A percentile compares a stretch with the other conserved stretches of the same genome.
Conservation (phyloP, 345 rosid genomes). For the rapeseed (Brassica napus) region Da-Ae NC_063449.1:33161001-33161500, state of each 20-base stretch:
- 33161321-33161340: not conserved
- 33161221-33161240: slow-evolving; percentile 51
- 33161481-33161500: slow-evolving; percentile 73
- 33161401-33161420: not conserved
- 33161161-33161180: slow-evolving; percentile 57
- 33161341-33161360: not conserved
- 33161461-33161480: not conserved
- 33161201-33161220: slow-evolving; percentile 56
- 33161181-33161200: slow-evolving; percentile 52
- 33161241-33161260: not conserved
- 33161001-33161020: slow-evolving; percentile 48
- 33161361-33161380: slow-evolving; percentile 2
- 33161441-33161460: not conserved
- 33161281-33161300: no score
- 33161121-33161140: slow-evolving; percentile 61
- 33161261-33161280: not conserved
- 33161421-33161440: not conserved
- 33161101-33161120: slow-evolving; percentile 48
- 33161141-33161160: slow-evolving; percentile 74
- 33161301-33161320: not conserved
- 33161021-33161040: not conserved
- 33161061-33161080: not conserved
- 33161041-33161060: not conserved
- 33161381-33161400: not conserved
- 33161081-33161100: not conserved